Base-by-base conservation (phyloP, 2,329 filamentous ascomycete genomes). In the Colletotrichum musicola region DNA sequence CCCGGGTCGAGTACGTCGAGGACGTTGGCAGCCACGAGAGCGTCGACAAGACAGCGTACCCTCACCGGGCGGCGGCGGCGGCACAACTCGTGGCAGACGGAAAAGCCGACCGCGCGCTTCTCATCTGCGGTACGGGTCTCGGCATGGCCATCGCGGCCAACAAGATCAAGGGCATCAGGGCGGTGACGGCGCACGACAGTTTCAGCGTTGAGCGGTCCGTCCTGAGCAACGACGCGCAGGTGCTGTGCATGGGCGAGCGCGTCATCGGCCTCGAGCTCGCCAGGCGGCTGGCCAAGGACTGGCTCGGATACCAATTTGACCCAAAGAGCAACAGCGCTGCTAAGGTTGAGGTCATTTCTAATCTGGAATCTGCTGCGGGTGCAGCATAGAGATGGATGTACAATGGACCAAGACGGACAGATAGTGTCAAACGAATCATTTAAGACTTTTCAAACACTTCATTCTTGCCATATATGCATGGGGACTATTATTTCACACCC, bases 131-230 rank as follows among this genome's bases (percentile, higher is more conserved):
- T 2, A 97, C 94, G 0, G 94, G 94, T 0, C 86, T 97, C 7
- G 94, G 94, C 20, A 94, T 97, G 7, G 93, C 94, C 74, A 97
- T 97, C 77, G 83, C 89, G n/a, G 94, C 94, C 72, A 97, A 97
- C 85, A 97, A 97, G 80, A 89, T 97, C 72, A 91, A 90, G 64
- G 93, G 93, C 6, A 89, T 97, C 70, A 85, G 93, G 25, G 94
- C 94, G n/a, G 94, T 97, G 18, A 97, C 93, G 5, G 94, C 94
- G 1, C 94, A 97, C 78, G 94, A 97, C 77, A 91, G 90, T 72
- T 97, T 95, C 83, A 91, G 88, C 64, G 93, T 97, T 6, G 93
- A 97, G 85, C 83, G 93, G 57, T 90, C 92, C 20, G 88, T 97
- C 12, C 81, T 95, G 75, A 94, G 91, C 82, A 97, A 97, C 79